A percentile compares a stretch with the other conserved stretches of the same genome.
phyloP scores from a whole-genome alignment of 768 basidiomycete species.

The Hypholoma sublateritium region DNA sequence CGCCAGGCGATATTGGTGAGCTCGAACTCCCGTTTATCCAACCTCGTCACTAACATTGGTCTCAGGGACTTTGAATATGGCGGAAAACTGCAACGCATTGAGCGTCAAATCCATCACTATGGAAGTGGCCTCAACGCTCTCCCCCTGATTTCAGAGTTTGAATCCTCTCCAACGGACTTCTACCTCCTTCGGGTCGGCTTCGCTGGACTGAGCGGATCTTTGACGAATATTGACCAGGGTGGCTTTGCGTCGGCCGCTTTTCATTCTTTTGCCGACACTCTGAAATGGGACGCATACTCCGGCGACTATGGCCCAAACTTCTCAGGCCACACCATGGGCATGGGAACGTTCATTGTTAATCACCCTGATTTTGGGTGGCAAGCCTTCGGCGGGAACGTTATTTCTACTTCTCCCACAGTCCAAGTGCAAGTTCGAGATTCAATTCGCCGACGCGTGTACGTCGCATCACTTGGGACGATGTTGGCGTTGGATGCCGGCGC shows the following conservation, averaged over 20 bases:
- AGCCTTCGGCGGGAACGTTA: constrained; percentile 52
- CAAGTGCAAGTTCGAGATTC: constrained; percentile 46
- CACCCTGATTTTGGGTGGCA: constrained; percentile 64
- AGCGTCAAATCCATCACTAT: constrained; percentile 60
- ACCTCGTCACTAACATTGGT: not conserved
- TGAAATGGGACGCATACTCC: constrained; percentile 58
- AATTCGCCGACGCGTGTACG: constrained; percentile 48
- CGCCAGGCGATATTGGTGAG: constrained; percentile 53
- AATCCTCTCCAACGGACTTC: constrained; percentile 44
- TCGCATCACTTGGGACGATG: constrained; percentile 47
- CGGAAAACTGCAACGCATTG: constrained; percentile 52
- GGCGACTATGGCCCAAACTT: constrained; percentile 64
- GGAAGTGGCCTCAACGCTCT: constrained; percentile 56
- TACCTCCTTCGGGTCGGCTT: constrained; percentile 53
- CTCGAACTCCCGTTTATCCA: not conserved
- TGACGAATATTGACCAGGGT: constrained; percentile 55
- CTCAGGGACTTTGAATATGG: constrained; percentile 57
- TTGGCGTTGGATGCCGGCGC: constrained; percentile 52
- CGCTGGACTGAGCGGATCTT: constrained; percentile 52
- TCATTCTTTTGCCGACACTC: constrained; percentile 57
- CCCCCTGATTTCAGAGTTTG: constrained; percentile 50
- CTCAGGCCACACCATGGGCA: constrained; percentile 52
- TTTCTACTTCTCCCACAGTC: constrained; percentile 39
- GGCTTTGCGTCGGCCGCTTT: constrained; percentile 60
- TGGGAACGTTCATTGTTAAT: constrained; percentile 46